Percentiles rank a stretch among this genome's conserved stretches.
Evolutionary conservation across 768 basidiomycete genomes (phyloP).

Genomic region (Tulasnella sp.): DNA sequence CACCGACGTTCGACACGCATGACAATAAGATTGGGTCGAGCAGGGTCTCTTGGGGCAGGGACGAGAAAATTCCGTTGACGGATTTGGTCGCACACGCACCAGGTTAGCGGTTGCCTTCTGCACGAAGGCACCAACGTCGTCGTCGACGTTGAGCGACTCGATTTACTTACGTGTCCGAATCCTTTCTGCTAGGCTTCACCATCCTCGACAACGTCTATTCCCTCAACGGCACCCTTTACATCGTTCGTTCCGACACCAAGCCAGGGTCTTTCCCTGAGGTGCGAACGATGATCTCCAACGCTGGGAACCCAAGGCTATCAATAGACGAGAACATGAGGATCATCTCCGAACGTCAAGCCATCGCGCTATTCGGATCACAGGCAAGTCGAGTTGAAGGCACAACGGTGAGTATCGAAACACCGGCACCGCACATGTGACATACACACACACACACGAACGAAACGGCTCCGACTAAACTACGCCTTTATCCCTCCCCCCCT

Average conservation of each 20-base stretch:
- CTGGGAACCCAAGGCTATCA: slow-evolving; percentile 57
- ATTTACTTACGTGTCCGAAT: slow-evolving; percentile 46
- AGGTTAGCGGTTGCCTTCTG: too few species aligned
- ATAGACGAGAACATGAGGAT: slow-evolving; percentile 75
- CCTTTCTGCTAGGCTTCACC: slow-evolving; percentile 71
- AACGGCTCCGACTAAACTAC: background rate
- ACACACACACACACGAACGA: too few species aligned
- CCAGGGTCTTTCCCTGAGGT: slow-evolving; percentile 63
- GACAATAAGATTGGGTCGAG: background rate
- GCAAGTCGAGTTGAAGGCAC: slow-evolving; percentile 70
- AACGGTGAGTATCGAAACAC: slow-evolving; percentile 51
- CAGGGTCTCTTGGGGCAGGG: background rate
- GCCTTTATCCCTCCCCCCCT: background rate
- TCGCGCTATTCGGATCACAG: slow-evolving; percentile 60
- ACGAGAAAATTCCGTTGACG: too few species aligned
- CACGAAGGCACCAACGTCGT: too few species aligned
- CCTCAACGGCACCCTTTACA: slow-evolving; percentile 73
- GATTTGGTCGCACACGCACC: too few species aligned
- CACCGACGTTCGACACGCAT: background rate
- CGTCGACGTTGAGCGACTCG: too few species aligned
- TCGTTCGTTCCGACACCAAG: slow-evolving; percentile 69
- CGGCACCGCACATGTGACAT: background rate
- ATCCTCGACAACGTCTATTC: slow-evolving; percentile 82
- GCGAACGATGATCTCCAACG: slow-evolving; percentile 67
- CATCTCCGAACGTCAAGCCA: slow-evolving; percentile 65